Percentiles rank a stretch among this genome's conserved stretches.
Conservation (phyloP, 2,329 filamentous ascomycete genomes). For the Stachybotrys chlorohalonatus region DNA sequence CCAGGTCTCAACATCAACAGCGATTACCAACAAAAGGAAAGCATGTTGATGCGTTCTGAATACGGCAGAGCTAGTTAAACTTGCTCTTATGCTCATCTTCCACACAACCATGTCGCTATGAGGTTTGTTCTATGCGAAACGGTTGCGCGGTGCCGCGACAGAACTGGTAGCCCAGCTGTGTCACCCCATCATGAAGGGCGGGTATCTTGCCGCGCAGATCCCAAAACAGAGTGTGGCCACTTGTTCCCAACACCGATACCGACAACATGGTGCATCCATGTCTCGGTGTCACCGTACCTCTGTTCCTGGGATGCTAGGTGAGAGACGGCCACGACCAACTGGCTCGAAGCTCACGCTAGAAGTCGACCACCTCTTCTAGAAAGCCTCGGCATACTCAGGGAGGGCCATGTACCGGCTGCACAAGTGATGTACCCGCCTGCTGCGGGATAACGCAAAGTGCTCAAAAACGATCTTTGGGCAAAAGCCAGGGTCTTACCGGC, state of each 20-base stretch:
- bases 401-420: background rate
- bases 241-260: background rate
- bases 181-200: background rate
- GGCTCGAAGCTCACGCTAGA: background rate
- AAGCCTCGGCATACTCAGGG: background rate
- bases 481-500: background rate
- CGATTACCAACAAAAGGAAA: background rate
- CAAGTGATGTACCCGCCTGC: background rate
- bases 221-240: no score
- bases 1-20: background rate
- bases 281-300: background rate
- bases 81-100: no score
- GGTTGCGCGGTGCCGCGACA: no score
- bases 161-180: no score
- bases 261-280: background rate
- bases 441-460: background rate
- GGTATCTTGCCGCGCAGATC: background rate
- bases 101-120: no score
- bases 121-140: no score
- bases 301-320: background rate
- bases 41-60: no score
- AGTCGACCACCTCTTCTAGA: background rate
- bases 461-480: background rate
- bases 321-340: background rate
- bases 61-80: no score